Evolutionary conservation across 768 basidiomycete genomes (phyloP), one percentile per base, ranked within the genome.

Genomic region (Tricholoma flavovirens): DNA sequence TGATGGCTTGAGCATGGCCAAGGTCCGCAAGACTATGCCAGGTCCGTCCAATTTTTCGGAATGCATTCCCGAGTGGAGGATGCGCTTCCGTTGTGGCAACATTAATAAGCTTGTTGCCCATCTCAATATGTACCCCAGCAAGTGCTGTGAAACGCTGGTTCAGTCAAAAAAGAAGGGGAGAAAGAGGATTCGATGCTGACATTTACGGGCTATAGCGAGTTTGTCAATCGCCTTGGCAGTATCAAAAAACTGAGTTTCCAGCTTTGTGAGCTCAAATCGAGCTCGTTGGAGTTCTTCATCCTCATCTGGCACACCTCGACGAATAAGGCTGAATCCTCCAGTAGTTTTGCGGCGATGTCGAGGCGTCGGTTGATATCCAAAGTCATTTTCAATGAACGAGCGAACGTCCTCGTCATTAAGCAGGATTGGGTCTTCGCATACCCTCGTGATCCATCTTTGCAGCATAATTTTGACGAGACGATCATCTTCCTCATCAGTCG

Each of bases 401-500:
- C 96, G 84, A 56, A 98, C 71, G 67, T 99, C 97, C 65, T 98
- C 97, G 63, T 98, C 96, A 54, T 85, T 75, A 38, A 92, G 73
- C 29, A 98, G 72, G 53, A 97, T 91, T 1, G 86, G 84, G 68
- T 98, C 93, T 67, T 95, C 93, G 72, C 90, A 96, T 30, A 98
- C 84, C 55, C 97, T 78, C 10, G 90, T 86, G 53, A 97, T 81
- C 96, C 97, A 99, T 58, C 91, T 77, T 71, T 98, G 97, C 19
- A 98, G 77, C 82, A 95, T 93, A 58, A 95, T 88, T 68, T 89
- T 89, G 30, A 99, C 93, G 2, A 99, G 79, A 17, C 97, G 82
- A 69, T 98, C 97, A 70, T 99, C 97, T 72, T 98, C 97, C 73
- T 98, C 97, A 66, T 98, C 97, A 11, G 93, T 94, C 22, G 93